These are phyloP conservation scores for Trifolium subterraneum DNA, from an alignment of 306 rosid species.

Conservation along the genomic window DNA sequence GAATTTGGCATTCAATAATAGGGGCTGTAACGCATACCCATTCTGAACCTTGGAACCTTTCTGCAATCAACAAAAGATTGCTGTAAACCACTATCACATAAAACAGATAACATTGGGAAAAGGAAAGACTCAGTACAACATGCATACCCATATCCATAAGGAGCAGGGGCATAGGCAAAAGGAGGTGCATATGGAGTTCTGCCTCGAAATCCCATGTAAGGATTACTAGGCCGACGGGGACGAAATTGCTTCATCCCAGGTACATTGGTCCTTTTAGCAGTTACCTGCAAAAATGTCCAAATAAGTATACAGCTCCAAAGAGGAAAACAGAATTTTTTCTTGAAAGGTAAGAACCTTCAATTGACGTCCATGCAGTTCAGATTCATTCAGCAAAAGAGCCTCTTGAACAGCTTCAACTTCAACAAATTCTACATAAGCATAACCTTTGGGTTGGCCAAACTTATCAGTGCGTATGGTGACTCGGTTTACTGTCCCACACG, in stretches of 20 bases:
- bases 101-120: background rate
- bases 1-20: slow-evolving; percentile 57
- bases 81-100: slow-evolving; percentile 4
- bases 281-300: slow-evolving; percentile 51
- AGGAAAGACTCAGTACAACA: background rate
- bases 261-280: slow-evolving; percentile 73
- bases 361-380: slow-evolving; percentile 88
- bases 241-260: slow-evolving; percentile 89
- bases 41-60: slow-evolving; percentile 83
- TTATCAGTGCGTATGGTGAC: slow-evolving; percentile 86
- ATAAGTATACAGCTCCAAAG: slow-evolving; percentile 7
- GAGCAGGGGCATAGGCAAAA: slow-evolving; percentile 63
- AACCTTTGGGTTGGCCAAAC: slow-evolving; percentile 91
- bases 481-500: slow-evolving; percentile 83
- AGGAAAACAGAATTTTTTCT: background rate
- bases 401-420: slow-evolving; percentile 86
- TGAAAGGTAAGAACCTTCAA: slow-evolving; percentile 57
- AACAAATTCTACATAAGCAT: slow-evolving; percentile 83
- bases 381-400: slow-evolving; percentile 75
- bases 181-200: slow-evolving; percentile 67
- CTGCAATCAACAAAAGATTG: slow-evolving; percentile 55
- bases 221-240: slow-evolving; percentile 64
- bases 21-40: slow-evolving; percentile 81
- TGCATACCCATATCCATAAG: slow-evolving; percentile 85
- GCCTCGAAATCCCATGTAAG: slow-evolving; percentile 66